A percentile compares a stretch with the other conserved stretches of the same genome.
phyloP scores from a whole-genome alignment of 176 grass and related monocot species.

The Triticum dicoccoides region DNA sequence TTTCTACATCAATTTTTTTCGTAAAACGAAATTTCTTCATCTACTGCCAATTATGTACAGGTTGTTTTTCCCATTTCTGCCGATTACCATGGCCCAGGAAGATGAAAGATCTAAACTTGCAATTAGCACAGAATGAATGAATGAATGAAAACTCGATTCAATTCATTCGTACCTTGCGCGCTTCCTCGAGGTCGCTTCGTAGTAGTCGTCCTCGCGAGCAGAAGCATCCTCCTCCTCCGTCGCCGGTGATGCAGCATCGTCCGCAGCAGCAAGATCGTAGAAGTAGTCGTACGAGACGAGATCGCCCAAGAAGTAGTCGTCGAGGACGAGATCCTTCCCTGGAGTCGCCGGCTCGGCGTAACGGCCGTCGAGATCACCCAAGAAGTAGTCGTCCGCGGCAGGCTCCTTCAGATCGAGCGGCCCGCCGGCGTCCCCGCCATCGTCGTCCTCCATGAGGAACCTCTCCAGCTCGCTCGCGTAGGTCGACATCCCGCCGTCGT shows the following conservation, averaged over 20 bases:
- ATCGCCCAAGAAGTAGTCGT: background rate
- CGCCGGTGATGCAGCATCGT: background rate
- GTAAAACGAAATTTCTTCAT: too few relatives aligned
- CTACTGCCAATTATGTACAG: background rate
- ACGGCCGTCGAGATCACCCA: background rate
- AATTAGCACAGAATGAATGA: background rate
- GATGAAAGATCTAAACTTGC: background rate
- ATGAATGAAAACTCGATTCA: background rate
- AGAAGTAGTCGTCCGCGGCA: background rate
- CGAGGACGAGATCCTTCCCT: background rate
- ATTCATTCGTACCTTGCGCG: slow-evolving; percentile 38
- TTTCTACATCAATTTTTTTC: too few relatives aligned
- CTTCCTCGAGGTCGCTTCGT: slow-evolving; percentile 17
- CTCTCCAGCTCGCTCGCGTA: slow-evolving; percentile 26
- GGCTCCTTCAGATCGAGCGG: too few relatives aligned
- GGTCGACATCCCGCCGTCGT: background rate
- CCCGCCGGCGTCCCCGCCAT: background rate
- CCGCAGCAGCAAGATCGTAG: background rate
- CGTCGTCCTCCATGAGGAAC: background rate
- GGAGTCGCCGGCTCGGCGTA: too few relatives aligned
- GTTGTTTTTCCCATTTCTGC: background rate
- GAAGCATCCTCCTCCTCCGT: background rate
- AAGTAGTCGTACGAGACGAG: background rate
- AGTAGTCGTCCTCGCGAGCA: slow-evolving; percentile 16
- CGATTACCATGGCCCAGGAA: background rate